These are phyloP conservation scores for Mucor irregularis DNA, from an alignment of 371 early-diverging fungal genomes.

Conservation along the genomic window DNA sequence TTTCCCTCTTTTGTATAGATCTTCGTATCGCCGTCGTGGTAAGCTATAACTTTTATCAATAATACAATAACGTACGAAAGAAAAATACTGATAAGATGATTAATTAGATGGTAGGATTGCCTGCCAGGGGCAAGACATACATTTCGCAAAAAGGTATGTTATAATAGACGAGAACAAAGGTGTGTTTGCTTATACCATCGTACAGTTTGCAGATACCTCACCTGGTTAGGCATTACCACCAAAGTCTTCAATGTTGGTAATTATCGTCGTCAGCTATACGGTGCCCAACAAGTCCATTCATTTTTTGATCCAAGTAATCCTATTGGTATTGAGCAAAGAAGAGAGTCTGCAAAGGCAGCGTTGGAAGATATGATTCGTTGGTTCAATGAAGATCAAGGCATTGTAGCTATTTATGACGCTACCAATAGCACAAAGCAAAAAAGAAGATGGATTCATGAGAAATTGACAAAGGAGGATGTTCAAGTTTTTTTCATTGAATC, in stretches of 20 bases:
- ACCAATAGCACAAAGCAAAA: constrained; percentile 91
- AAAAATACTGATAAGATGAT: no score
- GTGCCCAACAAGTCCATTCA: constrained; percentile 76
- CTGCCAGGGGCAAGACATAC: constrained; percentile 91
- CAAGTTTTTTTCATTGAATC: constrained; percentile 95
- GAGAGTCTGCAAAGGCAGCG: constrained; percentile 81
- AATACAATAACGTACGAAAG: constrained; percentile 15
- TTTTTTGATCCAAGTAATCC: constrained; percentile 91
- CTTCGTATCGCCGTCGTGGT: constrained; percentile 42
- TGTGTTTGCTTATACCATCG: background rate
- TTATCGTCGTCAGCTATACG: constrained; percentile 85
- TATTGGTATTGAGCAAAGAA: constrained; percentile 70
- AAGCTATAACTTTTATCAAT: constrained; percentile 12
- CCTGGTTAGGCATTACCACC: constrained; percentile 93
- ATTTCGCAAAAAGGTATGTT: constrained; percentile 88
- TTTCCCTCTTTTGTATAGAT: no score
- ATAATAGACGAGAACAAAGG: background rate
- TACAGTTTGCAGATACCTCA: constrained; percentile 85
- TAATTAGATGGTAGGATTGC: constrained; percentile 79
- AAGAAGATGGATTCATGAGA: constrained; percentile 68
- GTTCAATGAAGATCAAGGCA: constrained; percentile 79
- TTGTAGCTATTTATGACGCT: constrained; percentile 94
- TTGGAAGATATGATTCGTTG: constrained; percentile 89
- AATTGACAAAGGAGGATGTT: constrained; percentile 65
- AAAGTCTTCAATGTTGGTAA: constrained; percentile 94